A percentile compares a stretch with the other conserved stretches of the same genome.
Evolutionary conservation across 305 asterid genomes (phyloP).

Genomic region (Fraxinus paxiana): DNA sequence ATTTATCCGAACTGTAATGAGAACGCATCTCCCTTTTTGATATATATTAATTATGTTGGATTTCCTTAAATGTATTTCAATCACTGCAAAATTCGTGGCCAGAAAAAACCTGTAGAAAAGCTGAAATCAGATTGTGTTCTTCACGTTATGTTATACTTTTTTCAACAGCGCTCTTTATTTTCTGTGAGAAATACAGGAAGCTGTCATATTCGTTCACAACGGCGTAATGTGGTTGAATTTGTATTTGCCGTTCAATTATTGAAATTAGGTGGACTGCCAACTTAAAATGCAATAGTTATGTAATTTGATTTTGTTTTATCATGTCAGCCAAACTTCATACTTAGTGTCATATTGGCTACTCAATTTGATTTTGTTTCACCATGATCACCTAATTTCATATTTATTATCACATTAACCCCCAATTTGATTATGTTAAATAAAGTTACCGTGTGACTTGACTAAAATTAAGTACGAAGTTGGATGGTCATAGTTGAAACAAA

Average conservation of each 20-base stretch:
- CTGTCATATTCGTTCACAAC: constrained; percentile 33
- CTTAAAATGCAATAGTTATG: background rate
- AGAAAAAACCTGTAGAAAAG: background rate
- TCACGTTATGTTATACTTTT: constrained; percentile 20
- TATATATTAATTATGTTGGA: background rate
- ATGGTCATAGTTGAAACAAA: too few species aligned
- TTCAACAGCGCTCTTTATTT: background rate
- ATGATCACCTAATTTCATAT: too few species aligned
- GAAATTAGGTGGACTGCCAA: constrained; percentile 9
- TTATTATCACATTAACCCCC: too few species aligned
- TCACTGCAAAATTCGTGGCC: background rate
- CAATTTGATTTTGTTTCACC: too few species aligned
- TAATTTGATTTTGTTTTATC: too few species aligned
- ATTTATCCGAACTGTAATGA: background rate
- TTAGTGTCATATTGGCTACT: too few species aligned
- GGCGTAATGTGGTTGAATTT: background rate
- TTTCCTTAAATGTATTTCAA: background rate
- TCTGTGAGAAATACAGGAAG: constrained; percentile 33
- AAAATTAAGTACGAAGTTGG: too few species aligned
- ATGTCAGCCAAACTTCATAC: too few species aligned
- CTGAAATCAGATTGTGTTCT: background rate
- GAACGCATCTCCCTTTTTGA: background rate
- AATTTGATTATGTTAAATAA: too few species aligned
- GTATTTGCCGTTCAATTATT: background rate
- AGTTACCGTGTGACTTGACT: too few species aligned